Evolutionary conservation across 2,329 filamentous ascomycete genomes (phyloP).

Genomic region (Sclerotinia borealis): DNA sequence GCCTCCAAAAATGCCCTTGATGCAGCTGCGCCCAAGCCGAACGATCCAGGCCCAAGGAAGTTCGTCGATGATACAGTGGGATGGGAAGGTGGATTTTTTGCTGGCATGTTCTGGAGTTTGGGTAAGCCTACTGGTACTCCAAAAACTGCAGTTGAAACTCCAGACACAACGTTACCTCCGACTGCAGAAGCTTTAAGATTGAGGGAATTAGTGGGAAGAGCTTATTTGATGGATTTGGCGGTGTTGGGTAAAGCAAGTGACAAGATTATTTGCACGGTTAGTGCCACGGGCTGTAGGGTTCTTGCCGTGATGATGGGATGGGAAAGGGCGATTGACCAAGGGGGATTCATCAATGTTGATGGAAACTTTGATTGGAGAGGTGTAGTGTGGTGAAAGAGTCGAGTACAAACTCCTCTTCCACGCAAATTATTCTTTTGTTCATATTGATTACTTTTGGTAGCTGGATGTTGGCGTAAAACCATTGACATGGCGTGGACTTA

Average conservation of each 20-base stretch:
- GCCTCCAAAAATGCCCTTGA: slow-evolving; percentile 55
- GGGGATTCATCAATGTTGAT: slow-evolving; percentile 74
- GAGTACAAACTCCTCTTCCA: not conserved
- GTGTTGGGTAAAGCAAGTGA: slow-evolving; percentile 65
- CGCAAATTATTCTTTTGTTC: not conserved
- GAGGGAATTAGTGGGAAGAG: slow-evolving; percentile 69
- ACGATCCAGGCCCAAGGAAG: slow-evolving; percentile 47
- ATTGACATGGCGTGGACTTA: not conserved
- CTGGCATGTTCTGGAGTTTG: slow-evolving; percentile 73
- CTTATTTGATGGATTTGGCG: slow-evolving; percentile 74
- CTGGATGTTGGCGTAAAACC: not conserved
- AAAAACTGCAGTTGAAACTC: slow-evolving; percentile 30
- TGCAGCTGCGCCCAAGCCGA: slow-evolving; percentile 26
- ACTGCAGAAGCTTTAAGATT: slow-evolving; percentile 52
- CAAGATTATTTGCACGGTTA: slow-evolving; percentile 69
- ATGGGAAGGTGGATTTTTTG: slow-evolving; percentile 86
- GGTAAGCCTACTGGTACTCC: slow-evolving; percentile 40
- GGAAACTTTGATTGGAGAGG: slow-evolving; percentile 57
- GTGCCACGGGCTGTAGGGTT: slow-evolving; percentile 64
- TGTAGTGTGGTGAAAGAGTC: slow-evolving; percentile 27
- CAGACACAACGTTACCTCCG: slow-evolving; percentile 32
- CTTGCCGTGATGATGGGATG: slow-evolving; percentile 84
- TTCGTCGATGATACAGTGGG: slow-evolving; percentile 73
- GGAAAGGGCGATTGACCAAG: slow-evolving; percentile 57
- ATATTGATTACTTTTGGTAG: not conserved